phyloP scores from a whole-genome alignment of 2,329 filamentous ascomycete genomes.

The Colletotrichum musicola region DNA sequence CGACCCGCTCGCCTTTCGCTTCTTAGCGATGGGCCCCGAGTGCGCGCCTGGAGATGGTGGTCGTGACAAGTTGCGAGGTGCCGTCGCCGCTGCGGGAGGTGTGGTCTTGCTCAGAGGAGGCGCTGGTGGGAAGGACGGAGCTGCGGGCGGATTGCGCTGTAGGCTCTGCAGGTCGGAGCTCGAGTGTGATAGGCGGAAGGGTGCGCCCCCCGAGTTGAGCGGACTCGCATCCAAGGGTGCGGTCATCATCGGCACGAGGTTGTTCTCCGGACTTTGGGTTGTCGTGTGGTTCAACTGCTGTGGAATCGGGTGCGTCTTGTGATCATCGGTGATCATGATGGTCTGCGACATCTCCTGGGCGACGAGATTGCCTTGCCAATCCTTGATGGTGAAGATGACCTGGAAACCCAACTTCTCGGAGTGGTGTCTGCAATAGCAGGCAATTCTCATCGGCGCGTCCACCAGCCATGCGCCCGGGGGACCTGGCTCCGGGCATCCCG shows the following conservation, averaged over 20 bases:
- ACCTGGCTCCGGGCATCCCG: conserved; percentile 58
- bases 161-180: conserved; percentile 73
- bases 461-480: conserved; percentile 76
- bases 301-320: conserved; percentile 81
- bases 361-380: conserved; percentile 79
- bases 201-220: conserved; percentile 52
- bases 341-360: conserved; percentile 88
- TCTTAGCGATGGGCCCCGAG: conserved; percentile 78
- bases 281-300: conserved; percentile 42
- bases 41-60: conserved; percentile 78
- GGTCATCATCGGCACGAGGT: conserved; percentile 34
- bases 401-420: conserved; percentile 91
- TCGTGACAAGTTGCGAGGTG: conserved; percentile 66
- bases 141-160: conserved; percentile 60
- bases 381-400: conserved; percentile 95
- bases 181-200: conserved; percentile 70
- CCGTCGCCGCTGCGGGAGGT: conserved; percentile 21
- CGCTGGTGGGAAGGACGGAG: conserved; percentile 45
- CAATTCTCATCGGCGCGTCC: conserved; percentile 92
- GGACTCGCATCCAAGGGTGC: conserved; percentile 46
- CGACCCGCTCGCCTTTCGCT: conserved; percentile 81
- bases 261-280: conserved; percentile 36
- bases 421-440: conserved; percentile 96
- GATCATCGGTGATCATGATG: conserved; percentile 98
- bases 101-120: conserved; percentile 46